Percentiles rank a stretch among this genome's conserved stretches.
phyloP scores from a whole-genome alignment of 108 stramenopile species.

The Fistulifera solaris region DNA sequence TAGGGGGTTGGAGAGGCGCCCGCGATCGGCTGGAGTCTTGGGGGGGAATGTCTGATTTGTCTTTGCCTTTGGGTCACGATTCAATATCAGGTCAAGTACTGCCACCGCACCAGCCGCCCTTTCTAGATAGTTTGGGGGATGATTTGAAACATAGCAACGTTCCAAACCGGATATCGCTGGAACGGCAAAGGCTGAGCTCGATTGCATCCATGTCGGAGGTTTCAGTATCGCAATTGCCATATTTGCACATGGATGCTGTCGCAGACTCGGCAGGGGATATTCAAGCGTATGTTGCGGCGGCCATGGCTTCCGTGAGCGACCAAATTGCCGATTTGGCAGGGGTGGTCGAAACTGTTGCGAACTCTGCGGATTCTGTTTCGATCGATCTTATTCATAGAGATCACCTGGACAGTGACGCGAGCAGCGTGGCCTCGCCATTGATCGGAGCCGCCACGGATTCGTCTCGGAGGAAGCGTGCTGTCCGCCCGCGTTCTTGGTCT shows the following conservation, averaged over 20 bases:
- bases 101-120: conserved; percentile 16
- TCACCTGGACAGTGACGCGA: conserved; percentile 20
- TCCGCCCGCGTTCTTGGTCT: conserved; percentile 21
- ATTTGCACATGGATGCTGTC: conserved; percentile 9
- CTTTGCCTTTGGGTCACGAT: conserved; percentile 20
- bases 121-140: conserved; percentile 12
- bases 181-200: conserved; percentile 45
- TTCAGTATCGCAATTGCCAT: conserved; percentile 15
- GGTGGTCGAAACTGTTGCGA: conserved; percentile 22
- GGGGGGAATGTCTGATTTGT: conserved; percentile 84
- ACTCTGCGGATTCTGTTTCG: conserved; percentile 7
- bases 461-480: background rate
- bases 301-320: conserved; percentile 36
- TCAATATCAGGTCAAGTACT: conserved; percentile 3
- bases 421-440: conserved; percentile 26
- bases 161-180: conserved; percentile 17
- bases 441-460: conserved; percentile 21
- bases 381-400: conserved; percentile 11
- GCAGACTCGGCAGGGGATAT: conserved; percentile 25
- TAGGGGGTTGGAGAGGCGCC: background rate
- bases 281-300: conserved; percentile 33
- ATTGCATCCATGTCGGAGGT: conserved; percentile 49
- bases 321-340: conserved; percentile 36
- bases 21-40: conserved; percentile 68
- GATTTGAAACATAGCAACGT: background rate